These are phyloP conservation scores for Pilaira anomala DNA, from an alignment of 192 early-diverging fungal genomes.

Conservation along the genomic window DNA sequence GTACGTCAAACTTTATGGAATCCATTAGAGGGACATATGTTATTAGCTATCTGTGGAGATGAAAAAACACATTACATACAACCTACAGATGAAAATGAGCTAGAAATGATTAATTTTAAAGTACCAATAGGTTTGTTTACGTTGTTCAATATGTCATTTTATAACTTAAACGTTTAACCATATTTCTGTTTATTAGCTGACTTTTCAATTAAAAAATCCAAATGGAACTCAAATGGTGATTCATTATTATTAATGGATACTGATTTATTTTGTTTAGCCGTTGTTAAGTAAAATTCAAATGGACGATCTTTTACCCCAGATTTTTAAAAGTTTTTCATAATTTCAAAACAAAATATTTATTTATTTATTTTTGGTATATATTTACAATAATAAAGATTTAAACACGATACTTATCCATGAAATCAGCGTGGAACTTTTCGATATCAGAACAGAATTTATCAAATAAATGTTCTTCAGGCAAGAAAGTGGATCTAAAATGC, in stretches of 20 bases:
- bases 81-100: neutral
- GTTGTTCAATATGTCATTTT: no score
- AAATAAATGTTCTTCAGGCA: slow-evolving; percentile 89
- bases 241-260: slow-evolving; percentile 67
- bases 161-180: no score
- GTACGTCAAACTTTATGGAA: slow-evolving; percentile 66
- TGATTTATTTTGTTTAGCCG: slow-evolving; percentile 65
- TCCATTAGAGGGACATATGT: slow-evolving; percentile 35
- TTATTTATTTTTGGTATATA: slow-evolving; percentile 5
- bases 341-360: slow-evolving; percentile 7
- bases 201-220: slow-evolving; percentile 56
- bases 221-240: slow-evolving; percentile 73
- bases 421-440: slow-evolving; percentile 70
- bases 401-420: slow-evolving; percentile 49
- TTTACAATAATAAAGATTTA: slow-evolving; percentile 4
- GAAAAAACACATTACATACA: slow-evolving; percentile 35
- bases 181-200: slow-evolving; percentile 34
- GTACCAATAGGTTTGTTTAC: slow-evolving; percentile 47
- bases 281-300: neutral
- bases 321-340: neutral
- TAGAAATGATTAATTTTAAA: slow-evolving; percentile 40
- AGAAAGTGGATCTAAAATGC: slow-evolving; percentile 95
- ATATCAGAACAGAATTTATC: slow-evolving; percentile 80
- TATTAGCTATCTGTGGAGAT: slow-evolving; percentile 52
- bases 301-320: no score